Evolutionary conservation across 345 rosid genomes (phyloP), one percentile per base, ranked within the genome.

Genomic region (Citrus mangshanensis): DNA sequence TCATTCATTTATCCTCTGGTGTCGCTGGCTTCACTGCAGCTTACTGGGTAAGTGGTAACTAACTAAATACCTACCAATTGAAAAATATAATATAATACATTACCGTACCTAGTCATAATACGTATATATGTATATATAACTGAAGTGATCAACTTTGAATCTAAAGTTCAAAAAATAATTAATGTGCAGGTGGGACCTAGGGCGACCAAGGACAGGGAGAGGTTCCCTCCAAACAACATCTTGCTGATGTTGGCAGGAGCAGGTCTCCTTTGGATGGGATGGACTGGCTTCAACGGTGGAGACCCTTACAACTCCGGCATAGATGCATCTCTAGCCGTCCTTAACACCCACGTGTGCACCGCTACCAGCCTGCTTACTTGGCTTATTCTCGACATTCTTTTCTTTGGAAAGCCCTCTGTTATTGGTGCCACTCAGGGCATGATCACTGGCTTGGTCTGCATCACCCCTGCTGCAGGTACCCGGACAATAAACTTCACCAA

Each of bases 211-310:
- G 95, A 89, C 79, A 86, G 88, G 81, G 93, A 91, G 73, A 84
- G 93, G 76, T 91, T 89, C 70, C 93, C 92, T 21, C 93, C 93
- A 19, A 87, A 86, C 87, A 89, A 89, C 85, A 88, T 91, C 6
- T 75, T 89, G 40, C 87, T 91, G 62, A 91, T 89, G 92, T 79
- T 91, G 32, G 93, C 91, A 0, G 93, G 93, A 32, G 91, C 92
- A 1, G 92, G 95, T 28, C 83, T 91, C 6, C 90, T 91, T 22
- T 91, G 95, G 95, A 86, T 89, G 91, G 93, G 93, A 9, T 91
- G 95, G 93, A 87, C 89, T 0, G 95, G 93, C 56, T 89, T 89
- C 90, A 89, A 91, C 55, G 92, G 93, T 40, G 95, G 95, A 35
- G 95, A 86, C 77, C 93, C 93, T 4, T 89, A 87, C 71, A 54